phyloP scores from a whole-genome alignment of 176 grass and related monocot genomes.

The Musa acuminata region DNA sequence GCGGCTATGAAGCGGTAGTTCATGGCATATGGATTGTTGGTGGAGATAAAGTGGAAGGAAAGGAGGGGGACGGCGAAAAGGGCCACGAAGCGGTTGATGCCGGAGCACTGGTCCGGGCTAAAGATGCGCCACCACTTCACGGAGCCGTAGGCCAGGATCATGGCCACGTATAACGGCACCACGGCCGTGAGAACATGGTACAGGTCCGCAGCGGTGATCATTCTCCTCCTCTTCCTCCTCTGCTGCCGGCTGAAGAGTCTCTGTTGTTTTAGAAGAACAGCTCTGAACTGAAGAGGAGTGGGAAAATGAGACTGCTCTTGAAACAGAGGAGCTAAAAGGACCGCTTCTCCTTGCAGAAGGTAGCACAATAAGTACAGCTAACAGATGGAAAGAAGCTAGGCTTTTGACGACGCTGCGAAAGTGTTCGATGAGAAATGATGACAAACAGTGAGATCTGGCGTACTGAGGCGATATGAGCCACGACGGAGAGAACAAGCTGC shows the following conservation, averaged over 20 bases:
- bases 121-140: conserved; percentile 76
- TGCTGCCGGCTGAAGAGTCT: neutral
- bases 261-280: too few relatives aligned
- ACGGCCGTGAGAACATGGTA: conserved; percentile 68
- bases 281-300: too few relatives aligned
- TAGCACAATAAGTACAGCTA: neutral
- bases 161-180: conserved; percentile 66
- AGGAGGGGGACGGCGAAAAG: conserved; percentile 67
- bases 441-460: neutral
- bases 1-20: conserved; percentile 62
- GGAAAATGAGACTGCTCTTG: too few relatives aligned
- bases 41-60: conserved; percentile 73
- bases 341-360: neutral
- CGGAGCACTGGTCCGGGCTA: conserved; percentile 59
- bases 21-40: conserved; percentile 60
- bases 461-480: too few relatives aligned
- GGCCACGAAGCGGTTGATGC: conserved; percentile 74
- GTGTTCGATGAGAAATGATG: neutral
- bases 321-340: too few relatives aligned
- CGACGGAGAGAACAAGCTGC: too few relatives aligned
- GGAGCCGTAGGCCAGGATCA: conserved; percentile 69
- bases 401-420: neutral
- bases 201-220: conserved; percentile 52
- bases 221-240: conserved; percentile 2
- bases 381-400: neutral